Base-by-base conservation (phyloP, 2,329 filamentous ascomycete species). In the Botrytis deweyae region DNA sequence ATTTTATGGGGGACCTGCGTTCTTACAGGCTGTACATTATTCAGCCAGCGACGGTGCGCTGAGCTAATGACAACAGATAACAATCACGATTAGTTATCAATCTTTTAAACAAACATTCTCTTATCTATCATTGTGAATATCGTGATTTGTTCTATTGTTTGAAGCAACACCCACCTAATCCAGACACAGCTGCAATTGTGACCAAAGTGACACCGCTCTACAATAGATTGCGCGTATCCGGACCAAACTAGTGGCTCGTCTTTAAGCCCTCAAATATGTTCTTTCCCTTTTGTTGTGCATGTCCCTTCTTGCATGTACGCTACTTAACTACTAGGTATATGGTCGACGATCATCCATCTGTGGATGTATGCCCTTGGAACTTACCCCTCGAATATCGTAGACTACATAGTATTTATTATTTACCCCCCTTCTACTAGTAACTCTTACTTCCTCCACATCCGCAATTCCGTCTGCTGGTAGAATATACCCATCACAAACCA, bases 21-120 rank as follows among this genome's bases (percentile, higher is more conserved):
- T 73, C 52, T 64, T 70, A 73, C 58, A 76, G 75, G 78, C 75
- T 80, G 78, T 80, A 80, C 74, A 80, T 77, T 80, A 80, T 76
- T 72, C 72, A 73, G 76, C 77, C 77, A 79, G 80, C 75, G 79
- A 76, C 73, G 63, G 78, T 77, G 79, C 79, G 76, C 80, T 80
- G 79, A 81, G 78, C 70, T 72, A 71, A 65, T 71, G 69, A 66
- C 74, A 49, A 66, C 40, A 70, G 69, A 75, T 75, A 76, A 76
- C 64, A 73, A 73, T 69, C 18, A 72, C 40, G 52, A 77, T 75
- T 76, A 70, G 76, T 73, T 42, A 73, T 73, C 63, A 71, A 79
- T 75, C 71, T 78, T 72, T 74, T 68, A 75, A 65, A 59, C 20
- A 46, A 1, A 4, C 3, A 49, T 36, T 10, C 6, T 33, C 12